These are phyloP conservation scores for Pseudogymnoascus sp. DNA, from an alignment of 2,329 filamentous ascomycete genomes.

Conservation along the genomic window DNA sequence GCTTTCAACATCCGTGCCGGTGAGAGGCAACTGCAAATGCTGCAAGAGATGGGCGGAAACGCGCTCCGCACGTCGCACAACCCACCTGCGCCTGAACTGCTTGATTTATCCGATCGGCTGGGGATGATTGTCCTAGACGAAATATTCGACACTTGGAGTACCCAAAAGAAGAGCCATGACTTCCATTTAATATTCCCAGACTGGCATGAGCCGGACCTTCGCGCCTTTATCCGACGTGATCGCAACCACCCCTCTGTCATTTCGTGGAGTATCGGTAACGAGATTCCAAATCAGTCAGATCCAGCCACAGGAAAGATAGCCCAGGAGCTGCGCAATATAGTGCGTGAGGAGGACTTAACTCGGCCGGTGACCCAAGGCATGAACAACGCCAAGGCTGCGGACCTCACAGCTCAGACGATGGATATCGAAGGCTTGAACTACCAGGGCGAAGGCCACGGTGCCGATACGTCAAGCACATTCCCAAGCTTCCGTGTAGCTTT, in stretches of 20 bases:
- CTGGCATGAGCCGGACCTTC: slow-evolving; percentile 49
- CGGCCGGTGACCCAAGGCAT: slow-evolving; percentile 40
- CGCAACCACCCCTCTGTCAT: slow-evolving; percentile 49
- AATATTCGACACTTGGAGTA: slow-evolving; percentile 48
- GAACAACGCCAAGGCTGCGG: slow-evolving; percentile 40
- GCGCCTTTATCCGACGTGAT: slow-evolving; percentile 47
- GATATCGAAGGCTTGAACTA: slow-evolving; percentile 51
- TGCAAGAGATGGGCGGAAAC: slow-evolving; percentile 45
- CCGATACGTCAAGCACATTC: slow-evolving; percentile 32
- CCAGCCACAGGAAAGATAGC: slow-evolving; percentile 31
- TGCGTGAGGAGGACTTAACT: slow-evolving; percentile 43
- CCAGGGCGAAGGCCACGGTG: slow-evolving; percentile 45
- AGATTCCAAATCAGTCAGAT: slow-evolving; percentile 43
- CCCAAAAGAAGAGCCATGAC: slow-evolving; percentile 42
- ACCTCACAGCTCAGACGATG: slow-evolving; percentile 35
- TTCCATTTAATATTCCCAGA: slow-evolving; percentile 47
- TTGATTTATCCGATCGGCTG: slow-evolving; percentile 44
- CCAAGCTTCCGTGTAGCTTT: slow-evolving; percentile 39
- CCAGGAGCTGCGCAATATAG: slow-evolving; percentile 36
- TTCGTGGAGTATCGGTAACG: slow-evolving; percentile 50
- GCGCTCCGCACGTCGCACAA: slow-evolving; percentile 48
- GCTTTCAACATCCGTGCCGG: slow-evolving; percentile 46
- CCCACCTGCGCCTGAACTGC: slow-evolving; percentile 44
- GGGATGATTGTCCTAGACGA: slow-evolving; percentile 49
- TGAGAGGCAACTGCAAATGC: slow-evolving; percentile 43